Conservation (phyloP, 768 basidiomycete genomes). For the Obba rivulosa region DNA sequence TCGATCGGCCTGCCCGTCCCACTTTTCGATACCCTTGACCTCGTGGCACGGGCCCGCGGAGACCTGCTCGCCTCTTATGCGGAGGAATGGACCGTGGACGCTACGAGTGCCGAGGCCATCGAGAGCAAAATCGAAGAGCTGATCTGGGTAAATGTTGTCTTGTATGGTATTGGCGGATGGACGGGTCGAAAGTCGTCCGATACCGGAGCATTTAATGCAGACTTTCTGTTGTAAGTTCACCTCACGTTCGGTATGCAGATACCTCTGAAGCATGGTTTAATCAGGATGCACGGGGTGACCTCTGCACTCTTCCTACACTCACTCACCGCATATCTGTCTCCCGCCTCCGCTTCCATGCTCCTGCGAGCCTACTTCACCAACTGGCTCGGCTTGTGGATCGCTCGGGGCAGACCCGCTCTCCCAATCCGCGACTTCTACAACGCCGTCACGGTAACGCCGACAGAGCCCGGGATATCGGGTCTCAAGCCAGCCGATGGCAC, state of each 20-base stretch:
- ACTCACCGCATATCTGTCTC: constrained; percentile 30
- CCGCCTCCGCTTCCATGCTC: constrained; percentile 42
- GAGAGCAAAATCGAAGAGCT: constrained; percentile 60
- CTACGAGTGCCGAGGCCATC: constrained; percentile 24
- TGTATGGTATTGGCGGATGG: constrained; percentile 54
- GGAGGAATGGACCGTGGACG: constrained; percentile 16
- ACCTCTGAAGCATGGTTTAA: constrained; percentile 10
- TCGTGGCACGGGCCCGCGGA: constrained; percentile 10
- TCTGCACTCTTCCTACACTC: constrained; percentile 63
- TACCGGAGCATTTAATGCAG: constrained; percentile 35
- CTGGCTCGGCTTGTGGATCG: constrained; percentile 41
- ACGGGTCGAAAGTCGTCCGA: constrained; percentile 30
- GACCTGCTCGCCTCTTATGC: constrained; percentile 11
- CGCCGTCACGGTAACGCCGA: constrained; percentile 7
- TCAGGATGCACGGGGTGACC: constrained; percentile 60
- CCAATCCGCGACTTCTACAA: constrained; percentile 31
- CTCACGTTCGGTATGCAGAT: too few species aligned
- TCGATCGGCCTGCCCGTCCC: constrained; percentile 5
- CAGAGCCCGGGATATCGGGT: constrained; percentile 16
- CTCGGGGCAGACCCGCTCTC: constrained; percentile 44
- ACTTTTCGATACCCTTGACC: constrained; percentile 3
- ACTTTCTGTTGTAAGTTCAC: constrained; percentile 61
- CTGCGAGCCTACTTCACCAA: constrained; percentile 53
- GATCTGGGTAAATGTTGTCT: constrained; percentile 43
- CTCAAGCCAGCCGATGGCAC: constrained; percentile 21